Evolutionary conservation across 345 rosid genomes (phyloP), one percentile per base, ranked within the genome.

Genomic region (Salix udensis): DNA sequence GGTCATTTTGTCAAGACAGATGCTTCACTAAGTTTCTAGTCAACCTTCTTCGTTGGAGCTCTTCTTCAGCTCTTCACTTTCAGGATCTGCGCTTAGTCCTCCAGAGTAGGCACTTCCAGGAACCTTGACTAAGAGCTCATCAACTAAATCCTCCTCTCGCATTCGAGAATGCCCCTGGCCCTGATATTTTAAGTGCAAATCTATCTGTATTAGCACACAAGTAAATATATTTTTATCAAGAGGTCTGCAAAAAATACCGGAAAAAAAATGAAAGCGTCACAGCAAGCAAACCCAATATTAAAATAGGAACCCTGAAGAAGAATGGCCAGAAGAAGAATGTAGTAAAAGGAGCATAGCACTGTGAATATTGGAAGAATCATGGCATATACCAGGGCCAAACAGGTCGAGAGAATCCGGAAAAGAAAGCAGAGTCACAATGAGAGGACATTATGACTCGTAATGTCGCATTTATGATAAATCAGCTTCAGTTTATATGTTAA

Each of bases 71-170:
- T 36, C 81, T 55, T 53, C 42, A 23, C 39, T 74, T 58, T 19
- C 79, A 28, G 70, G 68, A 65, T 10, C 7, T 1, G 60, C 28
- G 37, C 64, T 71, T 68, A 52, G 19, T 61, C 26, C 61, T 28
- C 53, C n/a, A n/a, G 94, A 88, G 81, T 93, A 91, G 55, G 98
- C 84, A 84, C 98, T 93, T 78, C 98, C 96, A 16, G 99, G 99
- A 74, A 96, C 98, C 70, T 79, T 84, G 48, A 96, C 88, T 28
- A 93, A 74, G 71, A 93, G 93, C 67, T 89, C 93, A 37, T 93
- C 94, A 31, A 90, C 90, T 26, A 44, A 78, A 4, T 46, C 70
- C 2, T 78, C 78, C 7, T 81, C 88, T 60, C 44, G 77, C 66
- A 55, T 74, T 44, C 82, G 80, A 28, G 72, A 69, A 73, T 76